A percentile compares a stretch with the other conserved stretches of the same genome.
Conservation (phyloP, 2,329 filamentous ascomycete genomes). For the Periconia digitata region DNA sequence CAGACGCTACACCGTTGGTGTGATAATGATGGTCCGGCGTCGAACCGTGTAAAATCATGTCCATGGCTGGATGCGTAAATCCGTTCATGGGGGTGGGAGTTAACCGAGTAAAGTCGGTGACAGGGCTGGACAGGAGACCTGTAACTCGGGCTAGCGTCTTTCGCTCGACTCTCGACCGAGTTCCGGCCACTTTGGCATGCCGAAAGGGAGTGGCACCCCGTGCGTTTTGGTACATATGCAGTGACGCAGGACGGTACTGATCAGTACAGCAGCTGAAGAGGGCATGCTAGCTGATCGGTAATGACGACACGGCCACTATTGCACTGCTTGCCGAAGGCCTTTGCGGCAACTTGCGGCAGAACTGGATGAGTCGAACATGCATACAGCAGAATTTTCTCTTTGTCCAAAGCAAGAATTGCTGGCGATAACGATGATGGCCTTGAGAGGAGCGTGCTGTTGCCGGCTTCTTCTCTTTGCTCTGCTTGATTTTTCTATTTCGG, state of each 20-base stretch:
- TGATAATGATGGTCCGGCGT: not conserved
- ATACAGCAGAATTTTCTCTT: not conserved
- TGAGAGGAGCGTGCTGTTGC: not conserved
- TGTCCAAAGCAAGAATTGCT: not conserved
- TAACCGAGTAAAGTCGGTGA: slow-evolving; percentile 28
- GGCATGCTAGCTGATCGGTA: not conserved
- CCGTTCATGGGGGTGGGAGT: slow-evolving; percentile 1
- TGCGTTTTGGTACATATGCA: not conserved
- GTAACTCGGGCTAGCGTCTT: slow-evolving; percentile 12
- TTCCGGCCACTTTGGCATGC: not conserved
- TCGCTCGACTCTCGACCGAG: slow-evolving; percentile 9
- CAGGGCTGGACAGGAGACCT: slow-evolving; percentile 9
- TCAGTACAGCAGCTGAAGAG: slow-evolving; percentile 1
- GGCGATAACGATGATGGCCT: not conserved
- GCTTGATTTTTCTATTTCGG: not conserved
- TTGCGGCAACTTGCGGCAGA: not conserved
- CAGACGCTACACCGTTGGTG: not conserved
- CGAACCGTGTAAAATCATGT: too few relatives aligned
- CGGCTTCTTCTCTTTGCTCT: not conserved
- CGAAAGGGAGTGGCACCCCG: too few relatives aligned
- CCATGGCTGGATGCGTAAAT: not conserved
- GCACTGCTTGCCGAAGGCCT: not conserved
- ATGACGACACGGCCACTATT: not conserved
- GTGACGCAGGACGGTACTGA: too few relatives aligned
- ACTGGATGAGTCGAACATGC: not conserved